phyloP scores from a whole-genome alignment of 805 yeast species.

The Sporopachydermia quercuum region DNA sequence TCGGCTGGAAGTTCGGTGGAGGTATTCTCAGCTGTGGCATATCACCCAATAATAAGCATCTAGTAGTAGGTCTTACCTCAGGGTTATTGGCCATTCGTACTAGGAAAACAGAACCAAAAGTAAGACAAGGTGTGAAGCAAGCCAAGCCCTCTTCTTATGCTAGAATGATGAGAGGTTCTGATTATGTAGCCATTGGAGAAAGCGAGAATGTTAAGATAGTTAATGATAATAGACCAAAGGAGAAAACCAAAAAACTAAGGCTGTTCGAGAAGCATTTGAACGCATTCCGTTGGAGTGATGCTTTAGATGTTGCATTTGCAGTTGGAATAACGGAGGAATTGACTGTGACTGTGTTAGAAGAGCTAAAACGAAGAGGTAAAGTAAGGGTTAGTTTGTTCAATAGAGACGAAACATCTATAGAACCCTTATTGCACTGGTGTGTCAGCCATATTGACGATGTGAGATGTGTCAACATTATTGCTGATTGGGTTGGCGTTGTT shows the following conservation, averaged over 20 bases:
- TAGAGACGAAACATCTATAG: slow-evolving; percentile 74
- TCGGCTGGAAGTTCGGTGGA: slow-evolving; percentile 95
- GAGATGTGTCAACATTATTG: slow-evolving; percentile 44
- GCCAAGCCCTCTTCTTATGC: slow-evolving; percentile 43
- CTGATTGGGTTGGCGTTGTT: slow-evolving; percentile 54
- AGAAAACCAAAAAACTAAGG: slow-evolving; percentile 48
- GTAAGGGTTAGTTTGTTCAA: slow-evolving; percentile 65
- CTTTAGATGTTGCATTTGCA: slow-evolving; percentile 73
- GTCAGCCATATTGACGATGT: slow-evolving; percentile 64
- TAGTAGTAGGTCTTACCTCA: slow-evolving; percentile 82
- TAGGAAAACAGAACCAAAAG: slow-evolving; percentile 51
- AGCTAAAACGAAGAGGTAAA: slow-evolving; percentile 79
- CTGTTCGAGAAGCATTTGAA: slow-evolving; percentile 74
- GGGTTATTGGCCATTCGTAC: slow-evolving; percentile 86
- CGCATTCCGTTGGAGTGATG: slow-evolving; percentile 86
- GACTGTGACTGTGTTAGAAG: slow-evolving; percentile 72
- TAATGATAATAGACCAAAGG: slow-evolving; percentile 33
- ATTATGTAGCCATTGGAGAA: slow-evolving; percentile 62
- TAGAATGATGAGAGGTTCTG: slow-evolving; percentile 81
- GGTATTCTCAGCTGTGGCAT: slow-evolving; percentile 84
- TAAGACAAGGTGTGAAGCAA: slow-evolving; percentile 32
- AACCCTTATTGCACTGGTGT: slow-evolving; percentile 81
- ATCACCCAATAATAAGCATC: slow-evolving; percentile 76
- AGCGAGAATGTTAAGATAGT: slow-evolving; percentile 55
- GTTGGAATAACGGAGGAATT: slow-evolving; percentile 69